Evolutionary conservation across 2,329 filamentous ascomycete genomes (phyloP).

Genomic region (Helotiales sp.): DNA sequence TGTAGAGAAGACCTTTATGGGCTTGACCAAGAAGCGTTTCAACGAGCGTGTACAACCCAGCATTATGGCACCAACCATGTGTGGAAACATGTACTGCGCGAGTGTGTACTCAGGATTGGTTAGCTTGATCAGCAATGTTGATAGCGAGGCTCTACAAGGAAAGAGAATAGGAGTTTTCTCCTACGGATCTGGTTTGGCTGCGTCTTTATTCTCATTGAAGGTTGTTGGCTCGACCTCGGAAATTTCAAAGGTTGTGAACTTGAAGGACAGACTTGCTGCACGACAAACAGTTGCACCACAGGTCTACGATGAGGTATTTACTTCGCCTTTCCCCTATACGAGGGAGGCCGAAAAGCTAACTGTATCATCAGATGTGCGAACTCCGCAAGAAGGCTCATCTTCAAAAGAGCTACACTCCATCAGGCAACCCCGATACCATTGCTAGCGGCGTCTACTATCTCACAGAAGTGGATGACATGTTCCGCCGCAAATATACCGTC

Average conservation of each 20-base stretch:
- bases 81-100: constrained; percentile 64
- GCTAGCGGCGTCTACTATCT: constrained; percentile 73
- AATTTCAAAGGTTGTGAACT: constrained; percentile 67
- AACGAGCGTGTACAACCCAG: constrained; percentile 72
- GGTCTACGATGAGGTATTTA: constrained; percentile 72
- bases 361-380: constrained; percentile 63
- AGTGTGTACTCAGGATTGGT: constrained; percentile 58
- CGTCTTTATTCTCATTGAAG: constrained; percentile 71
- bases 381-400: constrained; percentile 82
- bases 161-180: constrained; percentile 60
- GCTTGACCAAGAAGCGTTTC: constrained; percentile 80
- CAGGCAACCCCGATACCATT: constrained; percentile 67
- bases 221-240: constrained; percentile 68
- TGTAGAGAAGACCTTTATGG: constrained; percentile 86
- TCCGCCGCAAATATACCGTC: constrained; percentile 75
- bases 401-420: constrained; percentile 74
- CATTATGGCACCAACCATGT: constrained; percentile 76
- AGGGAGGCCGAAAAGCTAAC: constrained; percentile 25
- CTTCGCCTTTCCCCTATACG: not conserved
- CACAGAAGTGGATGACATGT: constrained; percentile 80
- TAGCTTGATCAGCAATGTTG: constrained; percentile 52
- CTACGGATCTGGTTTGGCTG: constrained; percentile 72
- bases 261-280: constrained; percentile 66
- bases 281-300: constrained; percentile 67
- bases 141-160: constrained; percentile 55